phyloP scores from a whole-genome alignment of 768 basidiomycete genomes.

The Auricularia auricula-judae region DNA sequence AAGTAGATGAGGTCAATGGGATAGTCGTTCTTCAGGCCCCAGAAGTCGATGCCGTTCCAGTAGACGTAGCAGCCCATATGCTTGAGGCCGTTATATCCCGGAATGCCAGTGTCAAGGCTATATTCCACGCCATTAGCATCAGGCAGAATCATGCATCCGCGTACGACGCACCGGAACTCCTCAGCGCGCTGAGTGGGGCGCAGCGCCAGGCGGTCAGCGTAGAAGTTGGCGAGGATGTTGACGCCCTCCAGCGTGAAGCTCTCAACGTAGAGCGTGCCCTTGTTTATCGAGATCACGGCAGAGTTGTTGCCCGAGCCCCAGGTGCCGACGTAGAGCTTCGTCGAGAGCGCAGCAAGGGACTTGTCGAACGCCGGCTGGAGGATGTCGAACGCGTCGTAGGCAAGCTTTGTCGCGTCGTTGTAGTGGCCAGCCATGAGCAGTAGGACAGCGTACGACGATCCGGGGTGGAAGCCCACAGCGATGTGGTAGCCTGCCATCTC shows the following conservation, averaged over 20 bases:
- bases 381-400: constrained; percentile 15
- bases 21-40: constrained; percentile 17
- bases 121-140: no score
- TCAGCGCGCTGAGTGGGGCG: constrained; percentile 16
- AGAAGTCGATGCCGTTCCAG: constrained; percentile 18
- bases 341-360: constrained; percentile 5
- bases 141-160: no score
- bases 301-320: constrained; percentile 11
- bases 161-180: constrained; percentile 20
- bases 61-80: constrained; percentile 21
- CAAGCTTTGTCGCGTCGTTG: constrained; percentile 14
- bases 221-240: constrained; percentile 13
- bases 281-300: constrained; percentile 9
- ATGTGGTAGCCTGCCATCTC: constrained; percentile 16
- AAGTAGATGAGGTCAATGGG: constrained; percentile 18
- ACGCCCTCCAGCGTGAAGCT: constrained; percentile 9
- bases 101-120: constrained; percentile 20
- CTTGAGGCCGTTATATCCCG: constrained; percentile 15
- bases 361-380: constrained; percentile 19
- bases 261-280: constrained; percentile 15
- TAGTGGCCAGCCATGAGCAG: constrained; percentile 17
- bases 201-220: constrained; percentile 12
- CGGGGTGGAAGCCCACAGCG: constrained; percentile 17
- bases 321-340: constrained; percentile 13
- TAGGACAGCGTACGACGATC: constrained; percentile 17